Percentiles rank a stretch among this genome's conserved stretches.
Evolutionary conservation across 805 yeast species (phyloP).

Genomic region (Lipomyces lipofer): DNA sequence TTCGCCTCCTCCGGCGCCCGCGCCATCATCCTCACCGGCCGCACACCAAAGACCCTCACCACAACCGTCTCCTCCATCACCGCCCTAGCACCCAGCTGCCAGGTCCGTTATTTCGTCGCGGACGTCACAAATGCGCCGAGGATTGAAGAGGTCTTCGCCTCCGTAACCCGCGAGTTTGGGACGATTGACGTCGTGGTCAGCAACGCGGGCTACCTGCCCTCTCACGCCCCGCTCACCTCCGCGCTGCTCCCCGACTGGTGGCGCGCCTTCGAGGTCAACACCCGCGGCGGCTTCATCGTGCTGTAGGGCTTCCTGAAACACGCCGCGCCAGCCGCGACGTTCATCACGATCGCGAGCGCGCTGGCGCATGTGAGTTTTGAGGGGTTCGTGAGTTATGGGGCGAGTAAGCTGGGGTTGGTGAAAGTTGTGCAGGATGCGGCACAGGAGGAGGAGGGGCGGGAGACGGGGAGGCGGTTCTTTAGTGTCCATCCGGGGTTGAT

Average conservation of each 20-base stretch:
- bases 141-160: neutral
- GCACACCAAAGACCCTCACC: neutral
- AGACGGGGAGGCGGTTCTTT: neutral
- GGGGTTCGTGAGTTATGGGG: neutral
- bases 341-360: neutral
- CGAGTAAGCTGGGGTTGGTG: neutral
- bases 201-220: slow-evolving; percentile 4
- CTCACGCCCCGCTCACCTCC: neutral
- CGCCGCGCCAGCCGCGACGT: neutral
- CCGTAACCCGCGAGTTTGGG: neutral
- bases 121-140: neutral
- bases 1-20: slow-evolving; percentile 1
- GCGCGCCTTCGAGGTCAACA: slow-evolving; percentile 5
- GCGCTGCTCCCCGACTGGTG: neutral
- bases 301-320: neutral
- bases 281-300: neutral
- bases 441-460: neutral
- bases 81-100: neutral
- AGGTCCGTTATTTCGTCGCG: neutral
- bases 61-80: neutral
- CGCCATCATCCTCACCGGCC: slow-evolving; percentile 3
- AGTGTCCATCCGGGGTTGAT: slow-evolving; percentile 2
- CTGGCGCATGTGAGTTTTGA: neutral
- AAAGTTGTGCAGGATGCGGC: neutral
- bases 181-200: slow-evolving; percentile 1